phyloP scores from a whole-genome alignment of 257 asterid species.

The Nicotiana sylvestris region DNA sequence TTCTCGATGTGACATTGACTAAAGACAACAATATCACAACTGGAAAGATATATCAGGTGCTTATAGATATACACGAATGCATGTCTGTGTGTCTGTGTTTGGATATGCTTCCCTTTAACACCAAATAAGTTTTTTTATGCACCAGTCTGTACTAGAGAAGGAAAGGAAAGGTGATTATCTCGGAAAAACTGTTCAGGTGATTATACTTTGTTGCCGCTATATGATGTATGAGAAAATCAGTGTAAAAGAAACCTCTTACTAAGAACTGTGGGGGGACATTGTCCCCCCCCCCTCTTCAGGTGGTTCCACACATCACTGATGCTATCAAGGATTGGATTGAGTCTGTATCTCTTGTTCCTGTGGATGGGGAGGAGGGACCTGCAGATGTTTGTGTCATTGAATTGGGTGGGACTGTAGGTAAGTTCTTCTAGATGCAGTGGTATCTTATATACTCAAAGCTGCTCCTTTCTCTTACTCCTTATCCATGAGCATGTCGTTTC shows the following conservation, averaged over 20 bases:
- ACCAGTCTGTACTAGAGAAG: constrained; percentile 85
- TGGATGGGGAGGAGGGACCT: constrained; percentile 87
- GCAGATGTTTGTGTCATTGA: constrained; percentile 99
- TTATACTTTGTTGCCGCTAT: not conserved
- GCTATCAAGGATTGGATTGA: constrained; percentile 93
- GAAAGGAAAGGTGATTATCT: constrained; percentile 94
- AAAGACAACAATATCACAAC: constrained; percentile 96
- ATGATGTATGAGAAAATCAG: not conserved
- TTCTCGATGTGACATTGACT: constrained; percentile 86
- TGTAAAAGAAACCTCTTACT: not conserved
- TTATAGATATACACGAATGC: constrained; percentile 14
- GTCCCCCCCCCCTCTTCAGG: constrained; percentile 46
- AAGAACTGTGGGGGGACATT: not conserved
- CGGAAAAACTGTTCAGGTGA: constrained; percentile 98
- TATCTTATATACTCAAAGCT: not conserved
- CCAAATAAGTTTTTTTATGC: not conserved
- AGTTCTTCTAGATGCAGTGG: constrained; percentile 7
- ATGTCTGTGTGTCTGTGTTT: not conserved
- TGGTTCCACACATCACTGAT: constrained; percentile 94
- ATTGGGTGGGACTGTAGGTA: constrained; percentile 99
- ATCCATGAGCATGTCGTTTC: not conserved
- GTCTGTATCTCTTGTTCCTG: constrained; percentile 71
- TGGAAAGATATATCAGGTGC: constrained; percentile 97
- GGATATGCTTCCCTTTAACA: not conserved
- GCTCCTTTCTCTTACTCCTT: constrained; percentile 4